Percentiles rank a stretch among this genome's conserved stretches.
phyloP scores from a whole-genome alignment of 495 filamentous ascomycete species.

The Cercophora scortea region DNA sequence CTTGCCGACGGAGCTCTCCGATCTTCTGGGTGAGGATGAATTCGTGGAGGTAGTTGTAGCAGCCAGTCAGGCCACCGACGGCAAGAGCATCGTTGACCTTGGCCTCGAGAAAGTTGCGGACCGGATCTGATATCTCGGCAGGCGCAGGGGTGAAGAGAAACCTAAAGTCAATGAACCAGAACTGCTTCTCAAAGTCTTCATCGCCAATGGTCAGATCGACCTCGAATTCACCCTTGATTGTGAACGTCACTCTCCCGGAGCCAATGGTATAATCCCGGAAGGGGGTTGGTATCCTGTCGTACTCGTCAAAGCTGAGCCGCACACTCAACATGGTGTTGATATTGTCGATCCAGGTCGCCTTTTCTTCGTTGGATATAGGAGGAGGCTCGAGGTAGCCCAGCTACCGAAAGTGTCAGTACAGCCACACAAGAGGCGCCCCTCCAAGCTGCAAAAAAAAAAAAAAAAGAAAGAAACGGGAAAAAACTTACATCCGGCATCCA shows the following conservation, averaged over 20 bases:
- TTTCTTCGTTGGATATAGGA: conserved; percentile 54
- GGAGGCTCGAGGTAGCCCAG: conserved; percentile 72
- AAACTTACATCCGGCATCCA: conserved; percentile 79
- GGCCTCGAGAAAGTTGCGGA: conserved; percentile 57
- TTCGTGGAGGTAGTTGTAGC: conserved; percentile 78
- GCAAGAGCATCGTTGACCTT: conserved; percentile 61
- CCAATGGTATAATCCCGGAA: conserved; percentile 67
- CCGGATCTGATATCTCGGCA: conserved; percentile 47
- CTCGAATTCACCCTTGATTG: conserved; percentile 78
- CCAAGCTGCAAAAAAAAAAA: conserved; percentile 1
- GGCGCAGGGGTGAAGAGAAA: conserved; percentile 68
- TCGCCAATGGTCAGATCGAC: conserved; percentile 81
- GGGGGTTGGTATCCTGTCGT: conserved; percentile 62
- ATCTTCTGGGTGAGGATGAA: conserved; percentile 85
- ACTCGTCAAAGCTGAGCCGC: conserved; percentile 71
- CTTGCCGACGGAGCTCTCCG: conserved; percentile 68
- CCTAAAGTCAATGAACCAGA: conserved; percentile 88
- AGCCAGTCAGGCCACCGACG: conserved; percentile 60
- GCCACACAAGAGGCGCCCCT: background rate
- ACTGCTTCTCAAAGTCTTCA: conserved; percentile 70
- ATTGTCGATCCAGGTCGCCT: conserved; percentile 62
- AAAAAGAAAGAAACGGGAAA: conserved; percentile 41
- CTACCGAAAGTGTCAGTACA: too few relatives aligned
- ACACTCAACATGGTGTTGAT: conserved; percentile 76
- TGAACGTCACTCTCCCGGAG: conserved; percentile 80